These are phyloP conservation scores for Penicillium malachiteum DNA, from an alignment of 495 filamentous ascomycete genomes.

Conservation along the genomic window DNA sequence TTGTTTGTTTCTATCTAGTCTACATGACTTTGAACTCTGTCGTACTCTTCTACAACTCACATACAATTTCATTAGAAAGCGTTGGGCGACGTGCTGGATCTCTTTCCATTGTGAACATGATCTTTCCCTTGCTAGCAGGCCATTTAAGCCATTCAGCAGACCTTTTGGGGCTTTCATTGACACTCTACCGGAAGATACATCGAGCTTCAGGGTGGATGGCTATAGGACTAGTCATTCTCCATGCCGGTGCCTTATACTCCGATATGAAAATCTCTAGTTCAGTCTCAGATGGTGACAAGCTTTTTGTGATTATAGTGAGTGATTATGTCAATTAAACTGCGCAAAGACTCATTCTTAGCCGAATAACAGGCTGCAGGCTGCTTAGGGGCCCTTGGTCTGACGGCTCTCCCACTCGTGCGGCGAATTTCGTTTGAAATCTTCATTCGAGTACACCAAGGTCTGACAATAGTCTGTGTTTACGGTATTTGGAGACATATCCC, in stretches of 20 bases:
- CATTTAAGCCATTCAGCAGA: slow-evolving; percentile 28
- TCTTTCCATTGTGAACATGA: slow-evolving; percentile 20
- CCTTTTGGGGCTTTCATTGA: slow-evolving; percentile 21
- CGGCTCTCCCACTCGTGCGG: slow-evolving; percentile 23
- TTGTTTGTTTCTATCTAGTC: no score
- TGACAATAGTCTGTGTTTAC: slow-evolving; percentile 26
- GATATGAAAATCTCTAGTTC: slow-evolving; percentile 1
- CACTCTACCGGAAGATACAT: slow-evolving; percentile 22
- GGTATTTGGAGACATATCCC: slow-evolving; percentile 27
- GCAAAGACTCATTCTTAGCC: neutral
- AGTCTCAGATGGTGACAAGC: neutral
- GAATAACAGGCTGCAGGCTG: neutral
- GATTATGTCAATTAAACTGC: neutral
- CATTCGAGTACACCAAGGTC: slow-evolving; percentile 28
- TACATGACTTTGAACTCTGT: no score
- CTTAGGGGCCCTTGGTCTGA: slow-evolving; percentile 17
- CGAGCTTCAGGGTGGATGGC: slow-evolving; percentile 22
- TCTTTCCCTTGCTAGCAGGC: slow-evolving; percentile 21
- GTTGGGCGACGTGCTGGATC: slow-evolving; percentile 18
- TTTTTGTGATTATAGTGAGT: neutral
- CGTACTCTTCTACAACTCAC: no score
- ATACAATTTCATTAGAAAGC: no score
- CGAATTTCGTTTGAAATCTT: slow-evolving; percentile 34
- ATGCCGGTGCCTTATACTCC: slow-evolving; percentile 7
- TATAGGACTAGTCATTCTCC: slow-evolving; percentile 16